Evolutionary conservation across 176 grass and related monocot genomes (phyloP).

Genomic region (Cenchrus americanus): DNA sequence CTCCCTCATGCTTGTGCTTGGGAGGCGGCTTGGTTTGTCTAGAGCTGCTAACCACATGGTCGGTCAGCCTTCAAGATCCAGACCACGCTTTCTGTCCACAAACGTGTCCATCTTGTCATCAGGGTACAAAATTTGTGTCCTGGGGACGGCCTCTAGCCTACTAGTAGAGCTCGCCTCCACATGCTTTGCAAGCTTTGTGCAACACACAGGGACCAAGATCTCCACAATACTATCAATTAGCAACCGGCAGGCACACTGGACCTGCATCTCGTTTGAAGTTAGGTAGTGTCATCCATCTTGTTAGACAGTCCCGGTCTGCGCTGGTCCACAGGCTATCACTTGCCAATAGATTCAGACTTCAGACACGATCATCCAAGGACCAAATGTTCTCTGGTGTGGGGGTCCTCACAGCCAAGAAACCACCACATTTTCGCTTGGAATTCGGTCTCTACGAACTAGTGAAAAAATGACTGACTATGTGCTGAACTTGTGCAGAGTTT

Average conservation of each 20-base stretch:
- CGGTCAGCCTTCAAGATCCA: background rate
- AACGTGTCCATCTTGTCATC: background rate
- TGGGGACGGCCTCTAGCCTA: too few relatives aligned
- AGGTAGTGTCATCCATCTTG: too few relatives aligned
- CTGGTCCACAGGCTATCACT: too few relatives aligned
- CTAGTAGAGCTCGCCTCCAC: background rate
- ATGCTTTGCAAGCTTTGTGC: background rate
- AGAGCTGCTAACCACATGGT: background rate
- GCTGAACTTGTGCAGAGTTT: background rate
- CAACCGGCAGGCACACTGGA: background rate
- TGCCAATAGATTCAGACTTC: background rate
- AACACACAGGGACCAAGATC: background rate
- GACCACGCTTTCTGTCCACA: background rate
- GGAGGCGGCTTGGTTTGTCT: background rate
- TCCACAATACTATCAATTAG: background rate
- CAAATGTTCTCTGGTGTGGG: background rate
- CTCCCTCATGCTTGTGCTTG: too few relatives aligned
- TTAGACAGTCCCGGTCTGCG: too few relatives aligned
- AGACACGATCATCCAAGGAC: background rate
- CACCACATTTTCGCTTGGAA: background rate
- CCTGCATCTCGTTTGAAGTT: background rate
- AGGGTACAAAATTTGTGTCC: background rate
- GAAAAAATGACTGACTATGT: background rate
- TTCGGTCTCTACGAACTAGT: background rate
- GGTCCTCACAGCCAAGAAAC: background rate